phyloP scores from a whole-genome alignment of 495 filamentous ascomycete species.

The Bathelium albidoporum region DNA sequence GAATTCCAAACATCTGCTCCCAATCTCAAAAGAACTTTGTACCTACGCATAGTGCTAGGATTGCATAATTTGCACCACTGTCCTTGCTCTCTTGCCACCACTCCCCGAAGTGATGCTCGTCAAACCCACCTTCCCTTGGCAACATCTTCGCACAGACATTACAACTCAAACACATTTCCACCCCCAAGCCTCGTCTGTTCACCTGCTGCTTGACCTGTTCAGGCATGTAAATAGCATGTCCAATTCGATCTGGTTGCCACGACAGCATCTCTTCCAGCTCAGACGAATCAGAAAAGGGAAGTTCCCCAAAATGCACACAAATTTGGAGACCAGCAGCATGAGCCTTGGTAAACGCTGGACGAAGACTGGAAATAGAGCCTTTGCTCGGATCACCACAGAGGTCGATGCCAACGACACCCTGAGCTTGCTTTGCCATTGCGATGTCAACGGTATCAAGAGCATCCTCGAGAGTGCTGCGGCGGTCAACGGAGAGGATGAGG shows the following conservation, averaged over 20 bases:
- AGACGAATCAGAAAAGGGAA: constrained; percentile 33
- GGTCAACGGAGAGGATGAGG: constrained; percentile 70
- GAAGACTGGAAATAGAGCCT: constrained; percentile 48
- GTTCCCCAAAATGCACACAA: constrained; percentile 75
- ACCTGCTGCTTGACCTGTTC: constrained; percentile 48
- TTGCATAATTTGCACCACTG: background rate
- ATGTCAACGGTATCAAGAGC: constrained; percentile 54
- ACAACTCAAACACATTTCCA: constrained; percentile 73
- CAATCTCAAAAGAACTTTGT: background rate
- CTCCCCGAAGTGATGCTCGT: constrained; percentile 63
- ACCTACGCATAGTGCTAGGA: background rate
- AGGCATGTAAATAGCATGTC: constrained; percentile 69
- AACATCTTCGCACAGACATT: constrained; percentile 67
- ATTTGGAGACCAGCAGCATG: constrained; percentile 44
- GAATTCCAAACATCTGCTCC: too few relatives aligned
- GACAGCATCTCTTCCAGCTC: constrained; percentile 55
- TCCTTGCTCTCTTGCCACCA: constrained; percentile 38
- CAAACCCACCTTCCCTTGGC: constrained; percentile 48
- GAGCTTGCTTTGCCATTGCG: constrained; percentile 32
- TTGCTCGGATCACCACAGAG: constrained; percentile 67
- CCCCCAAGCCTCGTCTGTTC: constrained; percentile 39
- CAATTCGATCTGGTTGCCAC: constrained; percentile 59
- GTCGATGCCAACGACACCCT: constrained; percentile 66
- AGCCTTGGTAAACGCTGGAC: constrained; percentile 46
- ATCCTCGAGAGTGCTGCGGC: constrained; percentile 44